A percentile compares a stretch with the other conserved stretches of the same genome.
phyloP scores from a whole-genome alignment of 140 eudicot species.

The Cichorium intybus region DNA sequence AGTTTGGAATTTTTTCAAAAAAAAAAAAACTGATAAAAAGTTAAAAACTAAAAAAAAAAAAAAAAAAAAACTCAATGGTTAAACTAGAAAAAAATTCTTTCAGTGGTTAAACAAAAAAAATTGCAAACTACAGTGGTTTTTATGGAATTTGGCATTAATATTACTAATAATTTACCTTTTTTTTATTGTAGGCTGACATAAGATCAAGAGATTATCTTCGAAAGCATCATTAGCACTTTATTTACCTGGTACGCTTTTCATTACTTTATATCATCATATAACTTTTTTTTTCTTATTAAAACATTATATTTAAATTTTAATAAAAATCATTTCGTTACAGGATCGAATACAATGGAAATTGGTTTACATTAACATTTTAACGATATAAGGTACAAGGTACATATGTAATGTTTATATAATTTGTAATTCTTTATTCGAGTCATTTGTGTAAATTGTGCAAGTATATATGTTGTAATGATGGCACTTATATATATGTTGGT shows the following conservation, averaged over 20 bases:
- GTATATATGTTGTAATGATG: background rate
- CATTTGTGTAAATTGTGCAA: background rate
- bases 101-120: too few relatives aligned
- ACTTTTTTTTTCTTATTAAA: too few relatives aligned
- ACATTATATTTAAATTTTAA: too few relatives aligned
- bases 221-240: conserved; percentile 29
- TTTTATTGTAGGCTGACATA: conserved; percentile 66
- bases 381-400: background rate
- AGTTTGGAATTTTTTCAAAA: too few relatives aligned
- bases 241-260: conserved; percentile 1
- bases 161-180: background rate
- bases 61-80: too few relatives aligned
- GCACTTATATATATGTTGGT: background rate
- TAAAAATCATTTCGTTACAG: background rate
- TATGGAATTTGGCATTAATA: too few relatives aligned
- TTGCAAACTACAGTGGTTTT: too few relatives aligned
- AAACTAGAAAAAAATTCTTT: too few relatives aligned
- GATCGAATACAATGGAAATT: background rate
- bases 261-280: conserved; percentile 5
- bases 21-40: too few relatives aligned
- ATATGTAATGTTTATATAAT: background rate
- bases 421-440: background rate
- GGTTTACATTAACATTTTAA: background rate
- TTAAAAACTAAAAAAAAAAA: too few relatives aligned
- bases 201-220: conserved; percentile 75